phyloP scores from a whole-genome alignment of 805 yeast species.

The Pichia eremophila region DNA sequence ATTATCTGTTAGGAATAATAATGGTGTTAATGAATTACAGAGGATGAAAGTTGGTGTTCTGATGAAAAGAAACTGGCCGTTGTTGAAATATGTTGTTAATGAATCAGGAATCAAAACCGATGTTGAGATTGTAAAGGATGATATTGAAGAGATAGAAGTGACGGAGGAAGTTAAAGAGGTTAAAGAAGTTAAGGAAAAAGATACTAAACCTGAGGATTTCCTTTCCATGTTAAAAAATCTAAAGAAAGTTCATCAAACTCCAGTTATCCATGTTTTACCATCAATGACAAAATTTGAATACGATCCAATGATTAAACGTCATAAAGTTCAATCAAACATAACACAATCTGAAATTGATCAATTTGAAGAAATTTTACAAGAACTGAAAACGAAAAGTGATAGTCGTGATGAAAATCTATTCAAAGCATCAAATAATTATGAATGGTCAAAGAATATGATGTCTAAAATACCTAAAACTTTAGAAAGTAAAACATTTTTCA shows the following conservation, averaged over 20 bases:
- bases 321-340: background rate
- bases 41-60: constrained; percentile 1
- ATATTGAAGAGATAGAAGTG: background rate
- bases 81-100: constrained; percentile 5
- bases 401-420: constrained; percentile 34
- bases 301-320: constrained; percentile 9
- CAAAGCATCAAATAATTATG: constrained; percentile 41
- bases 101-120: constrained; percentile 1
- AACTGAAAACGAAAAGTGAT: constrained; percentile 34
- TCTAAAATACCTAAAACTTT: constrained; percentile 30
- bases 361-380: constrained; percentile 34
- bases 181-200: background rate
- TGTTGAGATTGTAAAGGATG: background rate
- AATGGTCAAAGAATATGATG: constrained; percentile 35
- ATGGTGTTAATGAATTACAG: background rate
- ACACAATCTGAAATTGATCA: constrained; percentile 9
- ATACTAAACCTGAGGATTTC: constrained; percentile 7
- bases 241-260: constrained; percentile 15
- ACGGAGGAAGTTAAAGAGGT: background rate
- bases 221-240: constrained; percentile 17
- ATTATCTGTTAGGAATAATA: background rate
- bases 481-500: constrained; percentile 34
- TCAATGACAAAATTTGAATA: constrained; percentile 21
- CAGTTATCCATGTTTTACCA: constrained; percentile 12
- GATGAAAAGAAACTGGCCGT: constrained; percentile 17